phyloP scores from a whole-genome alignment of 441 rosid genomes.

The Manihot esculenta region DNA sequence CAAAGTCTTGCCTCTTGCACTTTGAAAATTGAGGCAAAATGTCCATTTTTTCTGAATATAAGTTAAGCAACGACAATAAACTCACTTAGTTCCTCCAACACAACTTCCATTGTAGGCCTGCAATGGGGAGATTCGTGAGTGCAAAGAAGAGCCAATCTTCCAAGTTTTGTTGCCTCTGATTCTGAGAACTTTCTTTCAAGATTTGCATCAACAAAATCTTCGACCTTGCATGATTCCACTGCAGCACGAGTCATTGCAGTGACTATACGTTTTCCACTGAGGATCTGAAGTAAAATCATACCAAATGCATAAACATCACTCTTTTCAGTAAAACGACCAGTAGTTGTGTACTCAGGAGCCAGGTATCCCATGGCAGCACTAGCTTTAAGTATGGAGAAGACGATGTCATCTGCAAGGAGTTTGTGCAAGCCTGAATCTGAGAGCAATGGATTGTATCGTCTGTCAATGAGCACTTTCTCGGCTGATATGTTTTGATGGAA shows the following conservation, averaged over 20 bases:
- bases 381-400: slow-evolving; percentile 82
- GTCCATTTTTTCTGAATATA: neutral
- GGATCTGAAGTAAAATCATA: slow-evolving; percentile 64
- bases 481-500: slow-evolving; percentile 88
- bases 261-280: slow-evolving; percentile 68
- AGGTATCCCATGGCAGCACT: slow-evolving; percentile 98
- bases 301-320: slow-evolving; percentile 90
- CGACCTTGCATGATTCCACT: slow-evolving; percentile 49
- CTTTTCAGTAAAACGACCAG: slow-evolving; percentile 90
- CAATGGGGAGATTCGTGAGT: slow-evolving; percentile 63
- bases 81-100: slow-evolving; percentile 54
- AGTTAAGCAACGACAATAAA: slow-evolving; percentile 26
- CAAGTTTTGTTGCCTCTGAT: slow-evolving; percentile 61
- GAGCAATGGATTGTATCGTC: slow-evolving; percentile 59
- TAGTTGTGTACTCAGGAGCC: slow-evolving; percentile 86
- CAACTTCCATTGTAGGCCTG: slow-evolving; percentile 69
- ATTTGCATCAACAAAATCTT: slow-evolving; percentile 64
- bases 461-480: slow-evolving; percentile 70
- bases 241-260: slow-evolving; percentile 43
- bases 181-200: slow-evolving; percentile 54
- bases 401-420: slow-evolving; percentile 88
- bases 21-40: slow-evolving; percentile 33
- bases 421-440: slow-evolving; percentile 79
- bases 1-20: slow-evolving; percentile 21
- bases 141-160: slow-evolving; percentile 65